Base-by-base conservation (phyloP, 2,329 filamentous ascomycete genomes). In the Ustulina deusta region DNA sequence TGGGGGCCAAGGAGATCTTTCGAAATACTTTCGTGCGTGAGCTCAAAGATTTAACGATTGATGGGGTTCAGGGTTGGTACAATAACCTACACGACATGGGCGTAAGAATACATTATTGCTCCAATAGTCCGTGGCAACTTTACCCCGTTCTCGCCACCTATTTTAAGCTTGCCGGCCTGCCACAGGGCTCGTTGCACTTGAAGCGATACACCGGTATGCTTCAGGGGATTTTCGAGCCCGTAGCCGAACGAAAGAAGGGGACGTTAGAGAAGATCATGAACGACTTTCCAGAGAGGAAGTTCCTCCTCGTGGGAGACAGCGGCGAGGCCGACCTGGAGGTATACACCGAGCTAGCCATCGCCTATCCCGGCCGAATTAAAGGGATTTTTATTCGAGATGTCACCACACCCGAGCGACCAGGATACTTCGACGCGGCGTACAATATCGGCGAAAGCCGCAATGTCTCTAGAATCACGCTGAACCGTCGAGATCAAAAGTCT, bases 71-170 rank as follows among this genome's bases (percentile, higher is more conserved):
- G 65, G 93, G 97, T 69, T 98, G 96, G 95, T 99, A 98, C 77
- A 89, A 84, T 40, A 85, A 85, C 22, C 85, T 99, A 81, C 86
- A 91, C 44, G 84, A 89, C 22, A 89, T 95, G 82, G 94, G 94
- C 20, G 95, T 98, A 27, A 89, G 90, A 74, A 87, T 99, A 60
- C 97, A 99, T 78, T 99, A 99, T 79, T 97, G 97, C 71, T 99
- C 96, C n/a, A 99, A 99, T 80, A 97, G 95, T 58, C 96, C 96
- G 0, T 99, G 97, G 97, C 97, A 99, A 78, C 86, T 99, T 6
- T 99, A 93, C 74, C 96, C 96, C 0, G 89, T 98, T 2, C 83
- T 99, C 11, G 91, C 93, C 5, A 93, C 88, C 61, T 99, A 92
- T 78, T 97, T 98, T 78, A 89, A 90, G 71, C 81, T 91, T 46